Conservation (phyloP, 2,329 filamentous ascomycete genomes). For the Apiospora marii region DNA sequence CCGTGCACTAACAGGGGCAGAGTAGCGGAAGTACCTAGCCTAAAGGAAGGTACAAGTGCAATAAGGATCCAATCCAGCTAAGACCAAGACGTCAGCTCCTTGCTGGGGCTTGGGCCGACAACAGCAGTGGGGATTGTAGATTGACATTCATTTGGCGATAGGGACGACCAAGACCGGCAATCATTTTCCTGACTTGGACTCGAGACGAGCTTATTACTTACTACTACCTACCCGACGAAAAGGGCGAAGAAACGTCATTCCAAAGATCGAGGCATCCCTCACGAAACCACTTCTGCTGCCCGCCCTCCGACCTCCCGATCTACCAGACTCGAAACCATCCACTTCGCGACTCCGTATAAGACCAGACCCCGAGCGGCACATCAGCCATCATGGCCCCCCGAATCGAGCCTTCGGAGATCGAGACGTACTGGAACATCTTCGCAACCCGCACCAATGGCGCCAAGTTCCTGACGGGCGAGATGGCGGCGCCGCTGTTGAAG, state of each 20-base stretch:
- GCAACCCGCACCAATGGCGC: constrained; percentile 65
- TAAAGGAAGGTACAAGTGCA: not conserved
- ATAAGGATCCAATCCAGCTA: not conserved
- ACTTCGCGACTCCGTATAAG: constrained; percentile 5
- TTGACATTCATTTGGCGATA: constrained; percentile 16
- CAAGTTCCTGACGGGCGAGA: constrained; percentile 67
- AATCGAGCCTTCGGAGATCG: constrained; percentile 69
- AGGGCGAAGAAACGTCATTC: not conserved
- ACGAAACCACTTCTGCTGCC: not conserved
- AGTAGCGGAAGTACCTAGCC: not conserved
- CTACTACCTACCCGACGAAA: not conserved
- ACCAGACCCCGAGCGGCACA: constrained; percentile 6
- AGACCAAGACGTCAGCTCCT: constrained; percentile 21
- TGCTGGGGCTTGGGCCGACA: constrained; percentile 17
- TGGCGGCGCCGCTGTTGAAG: constrained; percentile 68
- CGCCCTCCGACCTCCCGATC: not conserved
- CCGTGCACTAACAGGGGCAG: not conserved
- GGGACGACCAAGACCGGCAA: not conserved
- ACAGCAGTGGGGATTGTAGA: constrained; percentile 13
- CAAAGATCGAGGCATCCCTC: not conserved
- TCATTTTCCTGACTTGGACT: not conserved
- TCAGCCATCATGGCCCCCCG: constrained; percentile 61
- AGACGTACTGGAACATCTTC: constrained; percentile 74
- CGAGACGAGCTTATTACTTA: not conserved
- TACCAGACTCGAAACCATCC: not conserved